Evolutionary conservation across 305 asterid genomes (phyloP).

Genomic region (Fraxinus baroniana): DNA sequence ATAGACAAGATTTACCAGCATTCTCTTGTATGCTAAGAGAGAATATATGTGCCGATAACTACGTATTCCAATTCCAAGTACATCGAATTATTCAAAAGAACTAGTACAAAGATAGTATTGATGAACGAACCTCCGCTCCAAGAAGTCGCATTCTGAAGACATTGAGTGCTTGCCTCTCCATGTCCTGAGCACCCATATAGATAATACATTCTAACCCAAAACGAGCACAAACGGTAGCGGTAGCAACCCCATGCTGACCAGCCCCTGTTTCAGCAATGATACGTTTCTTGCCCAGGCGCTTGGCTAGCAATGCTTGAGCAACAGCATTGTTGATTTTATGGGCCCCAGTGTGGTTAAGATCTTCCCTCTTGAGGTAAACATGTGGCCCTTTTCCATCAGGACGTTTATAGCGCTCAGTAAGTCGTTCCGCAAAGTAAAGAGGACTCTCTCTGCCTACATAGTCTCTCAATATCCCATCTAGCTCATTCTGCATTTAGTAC

Average conservation of each 20-base stretch:
- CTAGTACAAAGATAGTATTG: conserved; percentile 16
- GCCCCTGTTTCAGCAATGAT: conserved; percentile 98
- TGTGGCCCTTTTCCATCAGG: conserved; percentile 80
- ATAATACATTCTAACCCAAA: conserved; percentile 78
- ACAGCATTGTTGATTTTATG: conserved; percentile 94
- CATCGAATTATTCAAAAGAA: not conserved
- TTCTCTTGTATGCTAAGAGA: not conserved
- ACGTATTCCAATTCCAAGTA: not conserved
- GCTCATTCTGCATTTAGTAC: conserved; percentile 59
- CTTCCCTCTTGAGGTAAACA: conserved; percentile 86
- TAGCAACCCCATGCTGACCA: conserved; percentile 98
- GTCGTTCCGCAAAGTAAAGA: conserved; percentile 86
- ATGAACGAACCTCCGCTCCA: conserved; percentile 86
- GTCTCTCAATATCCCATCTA: conserved; percentile 77
- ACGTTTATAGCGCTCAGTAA: conserved; percentile 72
- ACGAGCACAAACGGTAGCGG: conserved; percentile 96
- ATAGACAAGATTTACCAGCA: not conserved
- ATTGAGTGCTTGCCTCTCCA: conserved; percentile 92
- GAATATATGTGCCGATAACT: not conserved
- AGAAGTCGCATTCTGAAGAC: conserved; percentile 95
- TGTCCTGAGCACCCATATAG: conserved; percentile 98
- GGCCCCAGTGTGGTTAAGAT: conserved; percentile 95
- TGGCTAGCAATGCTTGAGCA: conserved; percentile 92
- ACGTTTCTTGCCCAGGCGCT: conserved; percentile 87
- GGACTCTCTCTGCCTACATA: conserved; percentile 97